phyloP scores from a whole-genome alignment of 352 stramenopile genomes.

The Pythium coloratum region DNA sequence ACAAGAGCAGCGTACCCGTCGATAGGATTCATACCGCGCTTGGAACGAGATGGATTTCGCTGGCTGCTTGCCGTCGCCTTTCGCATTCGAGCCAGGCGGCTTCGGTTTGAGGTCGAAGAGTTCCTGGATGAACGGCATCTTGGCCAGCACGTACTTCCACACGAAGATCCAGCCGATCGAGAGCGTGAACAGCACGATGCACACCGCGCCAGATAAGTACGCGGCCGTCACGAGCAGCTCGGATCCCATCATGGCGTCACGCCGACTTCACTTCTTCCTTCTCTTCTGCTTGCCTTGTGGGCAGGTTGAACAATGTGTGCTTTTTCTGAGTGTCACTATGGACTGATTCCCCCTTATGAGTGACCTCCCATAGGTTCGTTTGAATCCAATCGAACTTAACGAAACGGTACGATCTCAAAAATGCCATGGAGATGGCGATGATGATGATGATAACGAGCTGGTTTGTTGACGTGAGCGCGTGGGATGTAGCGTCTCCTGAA shows the following conservation, averaged over 20 bases:
- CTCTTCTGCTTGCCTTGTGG: too few species aligned
- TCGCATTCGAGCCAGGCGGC: constrained; percentile 2
- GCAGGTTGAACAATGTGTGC: too few species aligned
- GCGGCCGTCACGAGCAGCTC: constrained; percentile 60
- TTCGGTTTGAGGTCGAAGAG: constrained; percentile 82
- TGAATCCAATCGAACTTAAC: not conserved
- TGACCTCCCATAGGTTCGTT: constrained; percentile 8
- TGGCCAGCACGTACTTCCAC: constrained; percentile 82
- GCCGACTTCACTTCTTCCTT: not conserved
- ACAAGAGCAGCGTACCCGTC: constrained; percentile 39
- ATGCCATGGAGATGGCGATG: not conserved
- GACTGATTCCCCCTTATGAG: not conserved
- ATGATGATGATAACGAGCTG: constrained; percentile 10
- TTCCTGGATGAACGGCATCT: constrained; percentile 83
- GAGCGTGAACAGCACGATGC: constrained; percentile 82
- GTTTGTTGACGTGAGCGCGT: constrained; percentile 48
- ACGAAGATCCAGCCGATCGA: constrained; percentile 77
- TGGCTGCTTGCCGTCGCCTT: constrained; percentile 26
- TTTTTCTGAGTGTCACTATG: not conserved
- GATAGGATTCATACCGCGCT: constrained; percentile 65
- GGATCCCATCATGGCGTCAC: constrained; percentile 27
- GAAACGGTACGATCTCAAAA: not conserved
- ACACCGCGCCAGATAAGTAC: constrained; percentile 74
- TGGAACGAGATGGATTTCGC: constrained; percentile 64
- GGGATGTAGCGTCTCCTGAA: constrained; percentile 34